Base-by-base conservation (phyloP, 352 stramenopile genomes). In the Pythium apleroticum region DNA sequence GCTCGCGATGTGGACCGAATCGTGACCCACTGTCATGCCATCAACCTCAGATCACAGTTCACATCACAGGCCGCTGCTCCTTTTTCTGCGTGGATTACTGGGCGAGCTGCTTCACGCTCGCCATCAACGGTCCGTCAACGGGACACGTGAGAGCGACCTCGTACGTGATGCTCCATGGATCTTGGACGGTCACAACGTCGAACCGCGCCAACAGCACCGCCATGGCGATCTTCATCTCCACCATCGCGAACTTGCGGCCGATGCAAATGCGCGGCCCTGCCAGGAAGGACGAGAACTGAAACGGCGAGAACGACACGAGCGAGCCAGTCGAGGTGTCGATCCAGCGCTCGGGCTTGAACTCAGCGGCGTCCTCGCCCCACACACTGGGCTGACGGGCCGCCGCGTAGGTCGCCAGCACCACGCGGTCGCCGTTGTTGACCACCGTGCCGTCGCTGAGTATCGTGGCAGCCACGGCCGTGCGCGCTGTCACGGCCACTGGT, bases 221-320 rank as follows among this genome's bases (percentile, higher is more conserved):
- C 60, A 89, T 56, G 14, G 77, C 66, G 27, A 86, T 63, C 65
- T 88, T 89, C 60, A 89, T 83, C 69, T 89, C 75, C 64, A 84
- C 74, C 57, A 80, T 72, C 27, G 80, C 80, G 17, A 87, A 78
- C 48, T 76, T 74, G 53, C 69, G 63, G 5, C 84, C 84, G 24
- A 92, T 69, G 48, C 84, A 92, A 39, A 80, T 70, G 57, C 84
- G 76, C n/a, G 72, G 74, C 0, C 80, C 81, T 7, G 75, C 70
- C 9, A 81, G 69, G 41, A 91, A 93, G 15, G 60, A 52, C 6
- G 66, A 59, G 52, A 80, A 84, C 61, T 73, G 41, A 58, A 76
- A 77, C 11, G 63, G 64, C 24, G 66, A 76, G 20, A 72, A 31
- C 7, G 57, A 66, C 7, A 58, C 28, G 20, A 62, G 35, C 22